Conservation (phyloP, 139 green algal genomes). For the Tetradesmus obliquus region DNA sequence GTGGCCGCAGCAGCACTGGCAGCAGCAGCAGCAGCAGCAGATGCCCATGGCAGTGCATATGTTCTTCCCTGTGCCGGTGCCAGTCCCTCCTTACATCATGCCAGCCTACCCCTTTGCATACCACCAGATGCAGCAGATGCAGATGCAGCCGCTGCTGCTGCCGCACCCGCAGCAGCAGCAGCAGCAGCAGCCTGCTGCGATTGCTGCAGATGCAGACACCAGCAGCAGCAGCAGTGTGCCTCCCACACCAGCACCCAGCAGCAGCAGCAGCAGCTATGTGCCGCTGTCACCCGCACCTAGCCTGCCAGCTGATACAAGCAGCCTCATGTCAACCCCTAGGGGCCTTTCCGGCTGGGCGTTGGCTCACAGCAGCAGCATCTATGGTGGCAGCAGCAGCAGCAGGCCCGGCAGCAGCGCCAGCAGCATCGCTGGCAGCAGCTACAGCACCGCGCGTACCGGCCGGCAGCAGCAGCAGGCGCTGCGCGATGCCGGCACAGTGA, state of each 20-base stretch:
- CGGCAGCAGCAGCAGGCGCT: neutral
- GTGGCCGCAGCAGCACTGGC: constrained; percentile 3
- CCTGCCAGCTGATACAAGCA: neutral
- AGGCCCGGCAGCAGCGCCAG: constrained; percentile 36
- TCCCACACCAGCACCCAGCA: neutral
- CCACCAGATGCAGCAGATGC: constrained; percentile 26
- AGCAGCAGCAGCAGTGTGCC: neutral
- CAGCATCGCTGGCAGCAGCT: neutral
- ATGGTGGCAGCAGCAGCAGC: constrained; percentile 29
- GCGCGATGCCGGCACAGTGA: constrained; percentile 27
- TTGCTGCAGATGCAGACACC: constrained; percentile 8
- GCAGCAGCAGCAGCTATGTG: neutral
- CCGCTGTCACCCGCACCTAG: neutral
- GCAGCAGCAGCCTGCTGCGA: neutral
- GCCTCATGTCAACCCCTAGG: constrained; percentile 9
- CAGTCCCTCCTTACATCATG: constrained; percentile 20
- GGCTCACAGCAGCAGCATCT: neutral
- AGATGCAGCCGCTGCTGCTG: neutral
- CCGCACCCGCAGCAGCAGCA: constrained; percentile 17
- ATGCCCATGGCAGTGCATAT: constrained; percentile 23
- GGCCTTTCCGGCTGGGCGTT: neutral
- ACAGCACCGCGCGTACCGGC: neutral
- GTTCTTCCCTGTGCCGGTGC: constrained; percentile 36
- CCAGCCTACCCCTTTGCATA: constrained; percentile 19
- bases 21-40: constrained; percentile 24